Evolutionary conservation across 1,284 basidiomycete species (phyloP).

Genomic region (Cryptococcus wingfieldii): DNA sequence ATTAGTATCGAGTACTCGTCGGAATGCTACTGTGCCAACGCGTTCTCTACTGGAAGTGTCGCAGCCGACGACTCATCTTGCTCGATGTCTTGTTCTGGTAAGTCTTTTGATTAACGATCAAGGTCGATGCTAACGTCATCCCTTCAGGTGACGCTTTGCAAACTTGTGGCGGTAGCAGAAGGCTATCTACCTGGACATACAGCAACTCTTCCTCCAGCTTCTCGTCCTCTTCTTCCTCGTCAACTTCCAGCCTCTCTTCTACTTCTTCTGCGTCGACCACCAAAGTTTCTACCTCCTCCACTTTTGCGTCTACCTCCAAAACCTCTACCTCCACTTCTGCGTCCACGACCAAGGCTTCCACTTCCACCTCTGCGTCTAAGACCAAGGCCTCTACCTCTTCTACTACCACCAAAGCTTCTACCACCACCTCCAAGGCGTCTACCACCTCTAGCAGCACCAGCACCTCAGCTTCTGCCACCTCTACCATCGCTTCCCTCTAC

Average conservation of each 20-base stretch:
- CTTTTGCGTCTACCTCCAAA: slow-evolving; percentile 15
- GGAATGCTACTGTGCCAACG: slow-evolving; percentile 39
- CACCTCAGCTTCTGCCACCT: not conserved
- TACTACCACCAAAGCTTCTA: slow-evolving; percentile 4
- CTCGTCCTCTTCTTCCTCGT: slow-evolving; percentile 14
- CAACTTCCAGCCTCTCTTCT: slow-evolving; percentile 7
- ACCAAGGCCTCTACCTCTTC: slow-evolving; percentile 6
- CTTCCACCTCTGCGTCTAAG: slow-evolving; percentile 7
- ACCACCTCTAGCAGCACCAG: slow-evolving; percentile 4
- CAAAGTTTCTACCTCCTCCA: slow-evolving; percentile 2
- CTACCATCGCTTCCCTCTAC: not conserved
- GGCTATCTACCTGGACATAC: slow-evolving; percentile 21
- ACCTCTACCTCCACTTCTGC: slow-evolving; percentile 1
- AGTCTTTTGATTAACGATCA: not conserved
- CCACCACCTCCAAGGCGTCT: slow-evolving; percentile 3
- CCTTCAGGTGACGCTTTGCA: slow-evolving; percentile 21
- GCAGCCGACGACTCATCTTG: slow-evolving; percentile 20
- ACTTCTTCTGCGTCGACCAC: slow-evolving; percentile 5
- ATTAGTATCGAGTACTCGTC: slow-evolving; percentile 25
- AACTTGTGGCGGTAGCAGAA: slow-evolving; percentile 36
- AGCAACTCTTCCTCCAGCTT: slow-evolving; percentile 19
- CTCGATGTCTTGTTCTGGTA: slow-evolving; percentile 26
- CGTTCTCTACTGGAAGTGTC: slow-evolving; percentile 17
- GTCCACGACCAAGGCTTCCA: slow-evolving; percentile 9
- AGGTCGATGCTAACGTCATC: not conserved